phyloP scores from a whole-genome alignment of 371 early-diverging fungal genomes.

The Blakeslea trispora region DNA sequence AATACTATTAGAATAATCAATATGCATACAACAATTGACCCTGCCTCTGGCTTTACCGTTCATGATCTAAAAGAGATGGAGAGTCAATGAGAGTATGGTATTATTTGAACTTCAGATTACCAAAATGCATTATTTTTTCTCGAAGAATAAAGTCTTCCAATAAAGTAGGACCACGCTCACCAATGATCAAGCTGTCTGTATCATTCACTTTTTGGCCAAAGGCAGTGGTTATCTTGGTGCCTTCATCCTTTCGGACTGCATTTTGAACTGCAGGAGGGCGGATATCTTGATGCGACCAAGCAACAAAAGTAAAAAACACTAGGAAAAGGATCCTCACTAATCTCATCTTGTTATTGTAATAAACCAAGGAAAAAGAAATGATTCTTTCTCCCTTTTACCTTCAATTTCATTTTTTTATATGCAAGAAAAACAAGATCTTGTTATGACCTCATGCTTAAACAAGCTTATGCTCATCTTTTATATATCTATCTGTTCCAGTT shows the following conservation, averaged over 20 bases:
- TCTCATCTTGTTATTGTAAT: too few relatives aligned
- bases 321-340: too few relatives aligned
- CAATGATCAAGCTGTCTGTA: constrained; percentile 41
- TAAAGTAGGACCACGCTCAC: constrained; percentile 47
- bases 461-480: too few relatives aligned
- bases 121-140: constrained; percentile 60
- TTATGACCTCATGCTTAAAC: too few relatives aligned
- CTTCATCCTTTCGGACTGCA: constrained; percentile 13
- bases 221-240: constrained; percentile 26
- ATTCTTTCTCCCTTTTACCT: too few relatives aligned
- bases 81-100: too few relatives aligned
- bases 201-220: constrained; percentile 35
- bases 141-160: constrained; percentile 52
- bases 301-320: too few relatives aligned
- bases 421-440: too few relatives aligned
- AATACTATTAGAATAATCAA: constrained; percentile 33
- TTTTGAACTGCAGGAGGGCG: background rate
- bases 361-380: too few relatives aligned
- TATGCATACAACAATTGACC: background rate
- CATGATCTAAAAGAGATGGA: constrained; percentile 25
- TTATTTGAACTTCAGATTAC: constrained; percentile 20
- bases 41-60: constrained; percentile 11
- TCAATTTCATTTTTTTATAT: too few relatives aligned
- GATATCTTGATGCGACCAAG: too few relatives aligned
- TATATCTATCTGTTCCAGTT: too few relatives aligned